These are phyloP conservation scores for Adansonia madagascariensis DNA, from an alignment of 441 rosid genomes.

Conservation along the genomic window DNA sequence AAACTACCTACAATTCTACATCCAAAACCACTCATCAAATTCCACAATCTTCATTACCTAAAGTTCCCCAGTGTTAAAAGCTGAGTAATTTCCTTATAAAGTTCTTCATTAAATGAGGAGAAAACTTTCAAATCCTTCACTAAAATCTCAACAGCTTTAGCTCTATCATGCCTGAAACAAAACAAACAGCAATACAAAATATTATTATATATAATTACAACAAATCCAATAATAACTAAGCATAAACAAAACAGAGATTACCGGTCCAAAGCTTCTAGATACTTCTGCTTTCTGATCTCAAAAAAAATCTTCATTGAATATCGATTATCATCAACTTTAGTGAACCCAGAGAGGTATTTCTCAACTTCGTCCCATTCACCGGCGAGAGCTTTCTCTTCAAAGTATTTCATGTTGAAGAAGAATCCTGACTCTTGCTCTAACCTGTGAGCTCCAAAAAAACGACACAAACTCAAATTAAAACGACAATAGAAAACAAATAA, in stretches of 20 bases:
- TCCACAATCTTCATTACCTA: slow-evolving; percentile 38
- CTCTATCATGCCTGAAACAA: slow-evolving; percentile 52
- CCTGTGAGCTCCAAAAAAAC: slow-evolving; percentile 20
- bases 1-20: slow-evolving; percentile 12
- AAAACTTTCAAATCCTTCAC: slow-evolving; percentile 70
- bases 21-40: slow-evolving; percentile 7
- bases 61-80: slow-evolving; percentile 63
- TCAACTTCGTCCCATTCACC: slow-evolving; percentile 38
- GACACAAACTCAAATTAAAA: slow-evolving; percentile 22
- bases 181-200: slow-evolving; percentile 1
- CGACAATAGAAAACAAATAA: slow-evolving; percentile 7
- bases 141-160: slow-evolving; percentile 64
- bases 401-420: slow-evolving; percentile 34
- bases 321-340: slow-evolving; percentile 37
- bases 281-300: slow-evolving; percentile 40
- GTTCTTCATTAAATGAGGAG: slow-evolving; percentile 59
- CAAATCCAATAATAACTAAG: not conserved
- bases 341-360: slow-evolving; percentile 38
- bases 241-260: slow-evolving; percentile 16
- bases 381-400: slow-evolving; percentile 31
- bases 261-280: slow-evolving; percentile 42
- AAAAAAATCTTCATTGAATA: slow-evolving; percentile 38
- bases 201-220: not conserved
- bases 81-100: slow-evolving; percentile 64
- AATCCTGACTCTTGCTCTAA: slow-evolving; percentile 30